Evolutionary conservation across 768 basidiomycete species (phyloP), one percentile per base, ranked within the genome.

Genomic region (Calocera viscosa): DNA sequence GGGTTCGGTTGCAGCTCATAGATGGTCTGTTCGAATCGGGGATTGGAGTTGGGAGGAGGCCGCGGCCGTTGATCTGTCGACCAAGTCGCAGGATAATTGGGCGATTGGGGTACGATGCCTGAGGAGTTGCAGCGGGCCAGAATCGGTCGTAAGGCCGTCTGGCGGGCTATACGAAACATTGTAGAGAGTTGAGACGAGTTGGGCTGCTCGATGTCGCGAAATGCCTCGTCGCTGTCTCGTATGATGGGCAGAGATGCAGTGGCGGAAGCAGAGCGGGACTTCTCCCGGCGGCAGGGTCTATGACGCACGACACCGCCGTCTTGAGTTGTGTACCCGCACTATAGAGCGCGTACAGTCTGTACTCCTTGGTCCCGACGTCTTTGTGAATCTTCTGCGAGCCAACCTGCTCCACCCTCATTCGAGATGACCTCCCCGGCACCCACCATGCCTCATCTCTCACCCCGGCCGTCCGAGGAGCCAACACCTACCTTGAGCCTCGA

Each of bases 21-120:
- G 39, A 77, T 79, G 32, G 91, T 92, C 79, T 98, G 96, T 78
- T 97, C 95, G 75, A 97, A 96, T 22, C 94, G 86, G 16, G 94
- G 88, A 65, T 85, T 83, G 12, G 83, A 83, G 26, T 76, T 78
- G 63, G 79, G 77, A 17, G 76, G 78, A 11, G 86, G 86, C 65
- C 91, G 87, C 10, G 86, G 80, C 40, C 79, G 82, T 78, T 98
- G 95, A 72, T 77, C 87, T 22, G 87, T 85, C 1, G 92, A 91
- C 94, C 94, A 98, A 70, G 89, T 89, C 39, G 82, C 75, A 3
- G 88, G 78, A 71, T 83, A 82, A 78, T 97, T 96, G 68, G 95
- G 91, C 3, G 94, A 82, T 79, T 97, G 95, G 30, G 82, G 77
- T 63, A 77, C 75, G 47, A 47, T 47, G 24, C 19, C 66, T 74